Conservation (phyloP, 495 filamentous ascomycete genomes). For the Penicillium bialowiezense region DNA sequence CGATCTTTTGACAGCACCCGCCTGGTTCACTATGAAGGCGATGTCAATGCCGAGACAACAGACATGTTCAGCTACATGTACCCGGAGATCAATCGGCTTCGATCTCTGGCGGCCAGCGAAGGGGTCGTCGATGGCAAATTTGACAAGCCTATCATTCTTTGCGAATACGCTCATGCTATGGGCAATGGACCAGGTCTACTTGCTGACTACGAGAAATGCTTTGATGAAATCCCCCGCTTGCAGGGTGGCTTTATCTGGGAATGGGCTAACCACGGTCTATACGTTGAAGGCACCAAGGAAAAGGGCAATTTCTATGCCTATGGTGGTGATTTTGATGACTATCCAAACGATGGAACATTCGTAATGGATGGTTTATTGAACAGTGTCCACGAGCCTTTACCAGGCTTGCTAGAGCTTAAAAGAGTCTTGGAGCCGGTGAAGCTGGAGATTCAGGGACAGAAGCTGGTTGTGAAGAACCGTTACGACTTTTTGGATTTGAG, state of each 20-base stretch:
- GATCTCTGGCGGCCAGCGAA: constrained; percentile 19
- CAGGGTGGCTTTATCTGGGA: constrained; percentile 74
- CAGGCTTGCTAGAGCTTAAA: constrained; percentile 56
- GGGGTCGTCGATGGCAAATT: constrained; percentile 42
- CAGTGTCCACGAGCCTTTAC: constrained; percentile 55
- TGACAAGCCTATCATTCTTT: constrained; percentile 59
- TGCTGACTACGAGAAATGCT: constrained; percentile 62
- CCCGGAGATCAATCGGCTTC: constrained; percentile 48
- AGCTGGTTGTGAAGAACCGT: constrained; percentile 30
- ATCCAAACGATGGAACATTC: constrained; percentile 61
- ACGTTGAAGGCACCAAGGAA: constrained; percentile 33
- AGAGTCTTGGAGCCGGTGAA: constrained; percentile 58
- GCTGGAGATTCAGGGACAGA: constrained; percentile 18
- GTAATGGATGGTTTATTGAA: constrained; percentile 62
- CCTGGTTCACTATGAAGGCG: constrained; percentile 66
- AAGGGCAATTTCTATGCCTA: constrained; percentile 53
- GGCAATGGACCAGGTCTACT: constrained; percentile 68
- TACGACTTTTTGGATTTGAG: constrained; percentile 53
- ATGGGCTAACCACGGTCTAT: constrained; percentile 69
- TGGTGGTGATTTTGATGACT: constrained; percentile 64
- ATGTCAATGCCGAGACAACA: constrained; percentile 52
- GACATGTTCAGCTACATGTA: constrained; percentile 72
- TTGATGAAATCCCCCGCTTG: constrained; percentile 52
- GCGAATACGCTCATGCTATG: constrained; percentile 71
- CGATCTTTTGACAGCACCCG: constrained; percentile 54